Evolutionary conservation across 164 flowering plant species (phyloP), one percentile per base, ranked within the genome.

Genomic region (Taxillus chinensis): DNA sequence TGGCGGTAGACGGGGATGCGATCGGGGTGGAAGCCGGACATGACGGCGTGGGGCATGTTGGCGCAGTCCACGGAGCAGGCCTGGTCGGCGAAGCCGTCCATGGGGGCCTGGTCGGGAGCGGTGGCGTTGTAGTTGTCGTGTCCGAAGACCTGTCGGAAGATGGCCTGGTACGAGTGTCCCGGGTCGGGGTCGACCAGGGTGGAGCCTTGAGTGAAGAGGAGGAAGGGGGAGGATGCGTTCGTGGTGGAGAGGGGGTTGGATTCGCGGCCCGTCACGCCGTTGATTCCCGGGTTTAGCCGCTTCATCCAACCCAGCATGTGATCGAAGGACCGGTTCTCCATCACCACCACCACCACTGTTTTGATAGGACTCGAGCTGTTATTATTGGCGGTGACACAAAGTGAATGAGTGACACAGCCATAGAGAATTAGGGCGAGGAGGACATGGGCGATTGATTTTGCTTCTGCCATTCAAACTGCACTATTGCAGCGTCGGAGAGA

Each of bases 241-340:
- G 82, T 57, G 15, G 79, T 60, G 67, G 73, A 65, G 39, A 84
- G 27, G 5, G 62, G 82, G 68, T 86, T 86, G 16, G 69, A 78
- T 48, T 88, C 82, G 17, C 92, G 50, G 43, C 96, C 96, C 39
- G 71, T 72, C n/a, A 88, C 96, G 40, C 96, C 96, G 59, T 88
- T 65, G 76, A 88, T 86, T 46, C 75, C 64, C 0, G 86, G 83
- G 79, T 87, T 87, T 68, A 78, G 51, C 4, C 60, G 65, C 63
- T 87, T 87, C 91, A 87, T 85, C 91, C 90, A 87, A 0, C 95
- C 95, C 5, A 87, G 73, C 87, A 87, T 83, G 80, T 87, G 93
- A 64, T 87, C 93, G 73, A 87, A 87, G 4, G 93, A 87, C 5
- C 93, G 80, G 65, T 87, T 87, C 68, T 87, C 95, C 89, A 83